Evolutionary conservation across 2,329 filamentous ascomycete species (phyloP).

Genomic region (Fonsecaea monophora): DNA sequence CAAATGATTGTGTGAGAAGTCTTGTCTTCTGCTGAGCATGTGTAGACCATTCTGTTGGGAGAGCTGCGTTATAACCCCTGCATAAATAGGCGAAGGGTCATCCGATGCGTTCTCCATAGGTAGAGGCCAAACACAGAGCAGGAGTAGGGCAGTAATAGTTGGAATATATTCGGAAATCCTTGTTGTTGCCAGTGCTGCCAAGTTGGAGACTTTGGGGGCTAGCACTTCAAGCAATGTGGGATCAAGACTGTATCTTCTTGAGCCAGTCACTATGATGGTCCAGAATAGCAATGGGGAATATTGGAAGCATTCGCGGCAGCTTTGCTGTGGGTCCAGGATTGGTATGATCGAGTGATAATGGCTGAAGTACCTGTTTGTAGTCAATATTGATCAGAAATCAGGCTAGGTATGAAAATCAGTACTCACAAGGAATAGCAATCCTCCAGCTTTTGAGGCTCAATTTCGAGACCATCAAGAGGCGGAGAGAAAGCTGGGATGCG

Average conservation of each 20-base stretch:
- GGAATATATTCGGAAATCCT: slow-evolving; percentile 10
- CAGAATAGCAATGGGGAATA: slow-evolving; percentile 21
- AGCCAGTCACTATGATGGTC: slow-evolving; percentile 21
- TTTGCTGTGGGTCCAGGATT: slow-evolving; percentile 10
- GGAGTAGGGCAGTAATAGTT: slow-evolving; percentile 19
- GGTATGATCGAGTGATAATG: slow-evolving; percentile 21
- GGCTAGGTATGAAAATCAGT: background rate
- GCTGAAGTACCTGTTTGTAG: slow-evolving; percentile 9
- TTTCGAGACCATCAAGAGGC: slow-evolving; percentile 2
- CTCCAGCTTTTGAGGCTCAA: slow-evolving; percentile 12
- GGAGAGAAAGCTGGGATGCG: background rate
- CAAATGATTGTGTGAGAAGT: background rate
- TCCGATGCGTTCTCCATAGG: slow-evolving; percentile 15
- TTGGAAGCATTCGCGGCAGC: background rate
- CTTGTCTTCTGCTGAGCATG: slow-evolving; percentile 4
- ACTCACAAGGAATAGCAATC: slow-evolving; percentile 15
- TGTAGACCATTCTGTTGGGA: slow-evolving; percentile 24
- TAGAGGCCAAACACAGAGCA: slow-evolving; percentile 28
- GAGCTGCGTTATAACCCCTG: slow-evolving; percentile 19
- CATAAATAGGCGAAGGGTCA: slow-evolving; percentile 25
- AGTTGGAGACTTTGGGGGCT: slow-evolving; percentile 1
- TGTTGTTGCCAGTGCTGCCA: slow-evolving; percentile 5
- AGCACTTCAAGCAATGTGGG: slow-evolving; percentile 12
- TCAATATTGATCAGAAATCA: background rate
- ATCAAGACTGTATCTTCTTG: slow-evolving; percentile 19